Percentiles rank a stretch among this genome's conserved stretches.
Conservation (phyloP, 768 basidiomycete genomes). For the Phlebiopsis gigantea region DNA sequence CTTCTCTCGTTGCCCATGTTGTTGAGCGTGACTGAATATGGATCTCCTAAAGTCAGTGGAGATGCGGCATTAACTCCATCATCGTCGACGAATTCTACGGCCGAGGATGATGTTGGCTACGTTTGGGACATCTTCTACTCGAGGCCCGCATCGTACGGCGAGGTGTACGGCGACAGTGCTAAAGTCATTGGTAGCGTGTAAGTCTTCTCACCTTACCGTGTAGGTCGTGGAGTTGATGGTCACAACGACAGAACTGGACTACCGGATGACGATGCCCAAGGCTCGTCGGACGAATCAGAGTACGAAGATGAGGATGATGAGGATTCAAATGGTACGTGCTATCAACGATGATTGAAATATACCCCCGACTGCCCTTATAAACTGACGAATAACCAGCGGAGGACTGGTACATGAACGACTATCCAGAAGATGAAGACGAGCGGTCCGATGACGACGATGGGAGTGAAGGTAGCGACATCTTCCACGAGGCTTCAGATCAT, state of each 20-base stretch:
- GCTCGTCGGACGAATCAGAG: conserved; percentile 12
- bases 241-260: conserved; percentile 49
- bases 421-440: conserved; percentile 62
- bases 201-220: conserved; percentile 19
- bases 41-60: neutral
- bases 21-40: neutral
- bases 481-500: conserved; percentile 48
- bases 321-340: conserved; percentile 67
- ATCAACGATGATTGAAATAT: neutral
- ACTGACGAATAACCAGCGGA: conserved; percentile 44
- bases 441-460: conserved; percentile 31
- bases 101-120: conserved; percentile 47
- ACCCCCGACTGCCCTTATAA: neutral
- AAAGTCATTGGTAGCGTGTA: conserved; percentile 64
- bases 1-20: too few species aligned
- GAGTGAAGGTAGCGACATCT: conserved; percentile 50
- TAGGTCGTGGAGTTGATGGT: neutral
- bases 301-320: conserved; percentile 37
- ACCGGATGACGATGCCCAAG: conserved; percentile 52
- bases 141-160: conserved; percentile 50
- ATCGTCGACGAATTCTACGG: neutral
- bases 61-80: neutral
- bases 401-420: conserved; percentile 82
- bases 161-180: conserved; percentile 47
- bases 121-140: conserved; percentile 86